Evolutionary conservation across 768 basidiomycete species (phyloP).

Genomic region (Cystofilobasidium macerans): DNA sequence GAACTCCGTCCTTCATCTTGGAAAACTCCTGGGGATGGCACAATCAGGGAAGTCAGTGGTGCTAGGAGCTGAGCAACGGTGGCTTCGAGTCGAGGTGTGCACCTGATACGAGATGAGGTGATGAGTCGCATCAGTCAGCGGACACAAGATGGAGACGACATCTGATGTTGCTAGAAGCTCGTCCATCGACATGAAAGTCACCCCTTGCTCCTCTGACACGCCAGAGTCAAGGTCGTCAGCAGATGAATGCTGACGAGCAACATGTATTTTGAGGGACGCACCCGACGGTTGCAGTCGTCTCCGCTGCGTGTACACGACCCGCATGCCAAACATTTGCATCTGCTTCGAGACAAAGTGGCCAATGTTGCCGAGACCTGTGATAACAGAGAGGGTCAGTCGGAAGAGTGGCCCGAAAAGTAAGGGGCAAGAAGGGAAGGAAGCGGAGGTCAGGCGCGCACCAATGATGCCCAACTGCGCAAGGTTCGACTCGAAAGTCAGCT

Average conservation of each 20-base stretch:
- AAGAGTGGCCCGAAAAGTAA: no score
- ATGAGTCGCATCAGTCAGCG: constrained; percentile 32
- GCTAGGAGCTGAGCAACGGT: not conserved
- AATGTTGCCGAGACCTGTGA: constrained; percentile 35
- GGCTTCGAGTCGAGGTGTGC: not conserved
- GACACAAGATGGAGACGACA: constrained; percentile 33
- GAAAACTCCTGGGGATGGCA: constrained; percentile 25
- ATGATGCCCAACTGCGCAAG: constrained; percentile 34
- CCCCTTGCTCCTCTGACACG: constrained; percentile 30
- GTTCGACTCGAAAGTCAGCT: constrained; percentile 14
- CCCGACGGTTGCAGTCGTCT: constrained; percentile 28
- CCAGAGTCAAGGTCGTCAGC: not conserved
- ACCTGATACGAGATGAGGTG: constrained; percentile 28
- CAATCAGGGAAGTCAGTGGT: not conserved
- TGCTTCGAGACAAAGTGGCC: constrained; percentile 33
- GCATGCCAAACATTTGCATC: constrained; percentile 35
- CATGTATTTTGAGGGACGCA: constrained; percentile 9
- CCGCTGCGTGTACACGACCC: constrained; percentile 37
- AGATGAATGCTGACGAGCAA: not conserved
- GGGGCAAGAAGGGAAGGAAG: no score
- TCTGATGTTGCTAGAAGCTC: constrained; percentile 32
- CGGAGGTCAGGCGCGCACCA: constrained; percentile 24
- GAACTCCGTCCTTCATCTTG: constrained; percentile 34
- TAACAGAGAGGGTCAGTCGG: not conserved
- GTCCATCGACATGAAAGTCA: constrained; percentile 32